Evolutionary conservation across 768 basidiomycete genomes (phyloP), one percentile per base, ranked within the genome.

Genomic region (Pleurotus citrinopileatus): DNA sequence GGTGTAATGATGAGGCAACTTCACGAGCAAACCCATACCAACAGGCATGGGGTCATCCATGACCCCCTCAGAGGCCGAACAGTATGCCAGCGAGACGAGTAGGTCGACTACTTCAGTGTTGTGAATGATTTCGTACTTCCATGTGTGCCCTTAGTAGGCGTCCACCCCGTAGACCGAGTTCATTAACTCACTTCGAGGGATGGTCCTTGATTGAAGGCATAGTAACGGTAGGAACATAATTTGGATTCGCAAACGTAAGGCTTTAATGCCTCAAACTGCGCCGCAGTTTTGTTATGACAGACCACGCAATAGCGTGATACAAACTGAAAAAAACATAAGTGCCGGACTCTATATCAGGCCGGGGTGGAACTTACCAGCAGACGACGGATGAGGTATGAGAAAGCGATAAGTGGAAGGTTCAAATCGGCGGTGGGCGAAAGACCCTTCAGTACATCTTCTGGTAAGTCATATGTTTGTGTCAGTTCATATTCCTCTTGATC

Each of bases 201-300:
- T 4, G 83, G 80, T 0, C 86, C 87, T 23, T 81, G 74, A 54
- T 84, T 85, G 44, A 85, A 69, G 3, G 75, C 69, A 62, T 86
- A 87, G 60, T 85, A 87, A 60, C 86, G 87, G 63, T 84, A 90
- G 4, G 79, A 70, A 65, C 88, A 90, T 3, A 90, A 73, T 51
- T 78, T 77, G 3, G 74, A 75, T 52, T 79, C 75, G 63, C 87
- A 90, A 22, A 90, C 86, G 61, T 87, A 89, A 1, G 88, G 88
- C 63, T 87, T 86, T 55, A 89, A 76, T 1, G 82, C 79, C 57
- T 82, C 81, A 55, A 77, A 80, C 36, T 78, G 73, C 7, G 69
- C 71, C 8, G 72, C 60, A 26, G 86, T 70, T 56, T 75, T 78
- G 58, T 79, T 79, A 60, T 87, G 86, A 66, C 88, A 89, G n/a